These are phyloP conservation scores for Blepharisma japonicum DNA, from an alignment of 73 alveolate species.

Conservation along the genomic window DNA sequence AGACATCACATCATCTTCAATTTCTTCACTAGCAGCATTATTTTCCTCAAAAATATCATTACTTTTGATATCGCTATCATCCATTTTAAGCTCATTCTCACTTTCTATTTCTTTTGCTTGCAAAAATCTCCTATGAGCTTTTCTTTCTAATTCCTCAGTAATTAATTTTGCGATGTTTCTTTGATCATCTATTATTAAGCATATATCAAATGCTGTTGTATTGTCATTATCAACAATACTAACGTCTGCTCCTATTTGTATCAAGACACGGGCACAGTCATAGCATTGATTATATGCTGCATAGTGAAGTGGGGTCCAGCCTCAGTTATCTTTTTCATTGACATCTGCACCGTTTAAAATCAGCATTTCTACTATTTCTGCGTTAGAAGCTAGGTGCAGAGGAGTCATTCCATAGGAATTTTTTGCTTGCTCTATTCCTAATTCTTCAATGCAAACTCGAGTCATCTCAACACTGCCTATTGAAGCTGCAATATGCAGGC, in stretches of 20 bases:
- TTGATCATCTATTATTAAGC: not conserved
- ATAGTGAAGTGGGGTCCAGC: conserved; percentile 4
- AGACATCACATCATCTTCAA: not conserved
- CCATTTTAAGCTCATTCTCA: not conserved
- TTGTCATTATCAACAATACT: not conserved
- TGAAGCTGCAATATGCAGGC: conserved; percentile 10
- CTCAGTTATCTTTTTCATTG: not conserved
- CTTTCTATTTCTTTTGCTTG: not conserved
- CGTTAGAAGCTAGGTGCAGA: conserved; percentile 5
- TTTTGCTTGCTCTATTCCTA: not conserved
- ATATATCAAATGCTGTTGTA: not conserved
- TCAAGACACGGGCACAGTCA: not conserved
- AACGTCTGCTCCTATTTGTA: conserved; percentile 12
- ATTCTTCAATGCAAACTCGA: conserved; percentile 13
- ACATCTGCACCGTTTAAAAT: not conserved
- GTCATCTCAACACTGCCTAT: not conserved
- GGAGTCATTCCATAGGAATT: conserved; percentile 13
- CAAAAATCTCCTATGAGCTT: not conserved
- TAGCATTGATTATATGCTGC: too few species aligned
- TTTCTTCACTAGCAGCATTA: not conserved
- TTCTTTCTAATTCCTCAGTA: not conserved
- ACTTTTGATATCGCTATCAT: too few species aligned
- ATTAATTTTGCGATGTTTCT: not conserved
- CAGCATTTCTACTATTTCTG: conserved; percentile 13
- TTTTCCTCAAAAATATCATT: too few species aligned